Evolutionary conservation across 331 rosid species (phyloP).

Genomic region (Dryas integrifolia): DNA sequence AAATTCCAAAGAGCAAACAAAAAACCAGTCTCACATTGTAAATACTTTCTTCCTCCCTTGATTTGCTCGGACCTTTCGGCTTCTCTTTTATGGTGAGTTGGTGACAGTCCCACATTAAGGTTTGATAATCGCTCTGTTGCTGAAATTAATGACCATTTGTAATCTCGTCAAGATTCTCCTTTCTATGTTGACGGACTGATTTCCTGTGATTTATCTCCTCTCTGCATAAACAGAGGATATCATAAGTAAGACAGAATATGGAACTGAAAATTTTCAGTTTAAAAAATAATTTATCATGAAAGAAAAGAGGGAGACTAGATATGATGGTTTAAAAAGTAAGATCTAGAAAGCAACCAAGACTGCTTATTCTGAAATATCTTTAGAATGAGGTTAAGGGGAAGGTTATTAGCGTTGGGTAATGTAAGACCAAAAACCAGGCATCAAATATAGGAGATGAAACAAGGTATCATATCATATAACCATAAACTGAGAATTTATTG

Average conservation of each 20-base stretch:
- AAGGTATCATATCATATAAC: background rate
- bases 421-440: background rate
- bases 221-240: constrained; percentile 46
- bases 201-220: constrained; percentile 56
- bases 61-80: constrained; percentile 7
- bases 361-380: background rate
- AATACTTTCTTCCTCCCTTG: background rate
- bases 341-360: background rate
- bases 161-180: constrained; percentile 40
- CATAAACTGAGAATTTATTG: constrained; percentile 16
- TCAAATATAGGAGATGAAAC: background rate
- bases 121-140: constrained; percentile 10
- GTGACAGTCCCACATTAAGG: background rate
- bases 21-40: background rate
- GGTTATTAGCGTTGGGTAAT: background rate
- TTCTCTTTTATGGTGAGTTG: background rate
- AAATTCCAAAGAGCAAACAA: background rate
- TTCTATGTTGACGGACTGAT: constrained; percentile 41
- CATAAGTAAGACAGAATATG: background rate
- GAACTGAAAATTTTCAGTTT: background rate
- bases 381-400: background rate
- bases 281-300: background rate
- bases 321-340: background rate
- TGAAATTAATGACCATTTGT: constrained; percentile 48
- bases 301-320: background rate